phyloP scores from a whole-genome alignment of 495 filamentous ascomycete genomes.

The Hyaloscypha variabilis region DNA sequence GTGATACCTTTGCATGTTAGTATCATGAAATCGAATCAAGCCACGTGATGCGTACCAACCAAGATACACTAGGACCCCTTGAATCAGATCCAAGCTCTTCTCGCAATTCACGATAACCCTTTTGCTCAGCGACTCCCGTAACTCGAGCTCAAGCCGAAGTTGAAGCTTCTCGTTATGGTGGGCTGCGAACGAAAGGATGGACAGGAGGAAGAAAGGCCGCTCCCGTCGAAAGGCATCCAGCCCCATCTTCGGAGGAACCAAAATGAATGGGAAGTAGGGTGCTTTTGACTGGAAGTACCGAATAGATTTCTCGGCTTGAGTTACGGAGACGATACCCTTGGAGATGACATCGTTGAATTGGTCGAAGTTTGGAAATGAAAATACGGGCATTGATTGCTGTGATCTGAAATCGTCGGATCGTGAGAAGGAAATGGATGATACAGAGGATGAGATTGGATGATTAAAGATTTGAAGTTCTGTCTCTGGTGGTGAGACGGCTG shows the following conservation, averaged over 20 bases:
- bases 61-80: conserved; percentile 28
- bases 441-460: background rate
- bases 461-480: background rate
- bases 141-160: conserved; percentile 33
- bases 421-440: background rate
- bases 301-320: conserved; percentile 18
- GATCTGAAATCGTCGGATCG: background rate
- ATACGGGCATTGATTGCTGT: background rate
- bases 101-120: conserved; percentile 25
- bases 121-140: conserved; percentile 43
- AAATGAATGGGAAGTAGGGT: conserved; percentile 29
- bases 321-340: conserved; percentile 23
- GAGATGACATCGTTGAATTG: conserved; percentile 29
- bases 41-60: conserved; percentile 15
- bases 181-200: conserved; percentile 19
- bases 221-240: conserved; percentile 27
- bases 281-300: conserved; percentile 15
- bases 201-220: conserved; percentile 26
- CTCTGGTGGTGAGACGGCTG: background rate
- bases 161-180: conserved; percentile 18
- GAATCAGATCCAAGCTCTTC: conserved; percentile 29
- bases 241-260: conserved; percentile 18
- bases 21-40: background rate
- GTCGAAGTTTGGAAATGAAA: conserved; percentile 17
- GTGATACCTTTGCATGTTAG: conserved; percentile 26